These are phyloP conservation scores for Ogataea thermomethanolica DNA, from an alignment of 805 yeast genomes.

Conservation along the genomic window DNA sequence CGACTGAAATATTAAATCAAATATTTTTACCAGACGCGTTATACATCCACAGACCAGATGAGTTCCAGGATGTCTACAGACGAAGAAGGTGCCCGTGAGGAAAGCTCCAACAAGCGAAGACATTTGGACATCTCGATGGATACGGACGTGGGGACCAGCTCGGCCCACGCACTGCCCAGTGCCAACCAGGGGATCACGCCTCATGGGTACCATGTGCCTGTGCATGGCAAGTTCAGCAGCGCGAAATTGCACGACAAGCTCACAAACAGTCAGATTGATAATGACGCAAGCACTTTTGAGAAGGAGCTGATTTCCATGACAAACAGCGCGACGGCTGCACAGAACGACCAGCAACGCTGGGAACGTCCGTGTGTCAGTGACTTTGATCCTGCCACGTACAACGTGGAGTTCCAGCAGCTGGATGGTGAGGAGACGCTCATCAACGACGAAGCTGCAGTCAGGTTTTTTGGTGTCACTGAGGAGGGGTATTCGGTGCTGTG, in stretches of 20 bases:
- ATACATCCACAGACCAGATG: constrained; percentile 1
- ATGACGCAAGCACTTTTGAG: constrained; percentile 49
- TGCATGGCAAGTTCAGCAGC: constrained; percentile 24
- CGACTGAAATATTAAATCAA: constrained; percentile 1
- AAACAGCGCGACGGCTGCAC: constrained; percentile 22
- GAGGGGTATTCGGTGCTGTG: constrained; percentile 88
- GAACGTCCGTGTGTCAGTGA: constrained; percentile 53
- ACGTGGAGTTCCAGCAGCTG: constrained; percentile 80
- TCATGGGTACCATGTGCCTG: constrained; percentile 31
- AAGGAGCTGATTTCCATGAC: constrained; percentile 47
- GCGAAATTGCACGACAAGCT: constrained; percentile 29
- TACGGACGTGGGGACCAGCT: constrained; percentile 21
- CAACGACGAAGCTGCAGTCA: constrained; percentile 58
- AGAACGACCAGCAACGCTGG: constrained; percentile 37
- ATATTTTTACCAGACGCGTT: constrained; percentile 9
- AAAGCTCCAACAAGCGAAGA: constrained; percentile 18
- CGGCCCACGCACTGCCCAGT: constrained; percentile 32
- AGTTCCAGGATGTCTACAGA: constrained; percentile 8
- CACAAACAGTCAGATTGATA: constrained; percentile 26
- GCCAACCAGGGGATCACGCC: constrained; percentile 30
- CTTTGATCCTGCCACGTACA: constrained; percentile 46
- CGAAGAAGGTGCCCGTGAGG: constrained; percentile 8
- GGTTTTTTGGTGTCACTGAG: constrained; percentile 90
- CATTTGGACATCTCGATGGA: constrained; percentile 24
- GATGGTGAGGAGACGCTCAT: constrained; percentile 84